Percentiles rank a stretch among this genome's conserved stretches.
Evolutionary conservation across 2,329 filamentous ascomycete genomes (phyloP).

Genomic region (Pyrenophora tritici-repentis): DNA sequence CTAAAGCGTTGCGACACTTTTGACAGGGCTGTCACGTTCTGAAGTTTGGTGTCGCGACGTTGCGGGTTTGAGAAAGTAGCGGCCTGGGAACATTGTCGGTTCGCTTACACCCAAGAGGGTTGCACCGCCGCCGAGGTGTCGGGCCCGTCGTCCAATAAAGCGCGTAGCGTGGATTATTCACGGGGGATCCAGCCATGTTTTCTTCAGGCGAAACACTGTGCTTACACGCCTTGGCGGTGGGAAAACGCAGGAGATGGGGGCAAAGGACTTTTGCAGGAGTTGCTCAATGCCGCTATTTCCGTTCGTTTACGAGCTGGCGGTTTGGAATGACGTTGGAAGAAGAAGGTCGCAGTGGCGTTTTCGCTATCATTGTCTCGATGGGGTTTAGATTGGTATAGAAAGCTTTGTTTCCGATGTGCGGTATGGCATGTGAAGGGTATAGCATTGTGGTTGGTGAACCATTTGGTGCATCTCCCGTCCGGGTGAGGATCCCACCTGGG

Average conservation of each 20-base stretch:
- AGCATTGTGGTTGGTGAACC: no score
- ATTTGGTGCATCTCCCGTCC: no score
- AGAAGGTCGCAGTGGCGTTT: no score
- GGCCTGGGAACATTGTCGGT: background rate
- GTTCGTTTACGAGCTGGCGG: background rate
- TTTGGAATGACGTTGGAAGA: background rate
- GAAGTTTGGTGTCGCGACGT: constrained; percentile 12
- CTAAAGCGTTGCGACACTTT: constrained; percentile 4
- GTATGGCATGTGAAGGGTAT: no score
- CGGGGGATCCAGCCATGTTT: constrained; percentile 2
- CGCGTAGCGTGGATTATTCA: background rate
- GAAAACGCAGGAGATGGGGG: background rate
- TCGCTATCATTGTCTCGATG: no score
- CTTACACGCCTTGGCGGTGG: constrained; percentile 7
- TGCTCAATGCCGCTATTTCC: constrained; percentile 5
- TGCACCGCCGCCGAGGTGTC: constrained; percentile 5
- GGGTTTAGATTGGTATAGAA: no score
- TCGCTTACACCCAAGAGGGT: constrained; percentile 2
- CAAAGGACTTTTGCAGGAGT: constrained; percentile 1
- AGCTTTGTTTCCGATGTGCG: no score
- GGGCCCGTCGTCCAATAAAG: constrained; percentile 1
- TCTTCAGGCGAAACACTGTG: constrained; percentile 7
- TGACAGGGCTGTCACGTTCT: constrained; percentile 19
- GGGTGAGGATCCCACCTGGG: no score
- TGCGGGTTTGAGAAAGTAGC: constrained; percentile 12